Evolutionary conservation across 495 filamentous ascomycete genomes (phyloP), one percentile per base, ranked within the genome.

Genomic region (Astrothelium macrocarpum): DNA sequence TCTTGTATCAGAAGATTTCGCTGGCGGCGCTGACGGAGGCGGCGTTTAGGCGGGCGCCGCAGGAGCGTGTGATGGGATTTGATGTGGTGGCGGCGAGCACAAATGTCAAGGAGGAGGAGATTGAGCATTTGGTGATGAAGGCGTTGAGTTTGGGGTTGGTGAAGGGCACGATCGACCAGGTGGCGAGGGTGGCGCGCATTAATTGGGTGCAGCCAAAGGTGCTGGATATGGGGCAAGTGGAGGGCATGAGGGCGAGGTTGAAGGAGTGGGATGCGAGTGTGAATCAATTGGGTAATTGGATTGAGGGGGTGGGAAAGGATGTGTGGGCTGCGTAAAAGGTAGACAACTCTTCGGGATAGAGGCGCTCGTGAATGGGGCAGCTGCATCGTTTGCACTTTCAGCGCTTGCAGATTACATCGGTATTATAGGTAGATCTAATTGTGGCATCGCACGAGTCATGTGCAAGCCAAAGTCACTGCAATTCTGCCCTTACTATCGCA

Each of bases 131-230:
- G 60, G 87, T 99, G 70, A 99, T 99, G 94, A 96, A 96, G 82
- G 95, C 94, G 58, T 77, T 99, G 69, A 96, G 91, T 68, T 75
- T 97, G 70, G 95, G 92, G 0, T 80, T 99, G 68, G 79, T 99
- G 66, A 82, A 85, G 68, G 94, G 94, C 2, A 93, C 87, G 46
- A 99, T 99, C 66, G 94, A 99, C 76, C 91, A 99, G 79, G 94
- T 97, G 31, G 91, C 88, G 59, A 85, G 91, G 78, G 83, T 97
- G 60, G 94, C 94, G 29, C 82, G 92, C 72, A 96, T 99, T 78
- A 90, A 90, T 72, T 99, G 94, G 94, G 94, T 99, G 45, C 94
- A 99, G 81, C 95, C 94, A 14, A 97, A 97, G 81, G 90, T 96
- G 59, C 75, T 98, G 69, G 94, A 97, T 77, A 90, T 91, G 84